phyloP scores from a whole-genome alignment of 306 rosid genomes.

The Vigna trinervia region DNA sequence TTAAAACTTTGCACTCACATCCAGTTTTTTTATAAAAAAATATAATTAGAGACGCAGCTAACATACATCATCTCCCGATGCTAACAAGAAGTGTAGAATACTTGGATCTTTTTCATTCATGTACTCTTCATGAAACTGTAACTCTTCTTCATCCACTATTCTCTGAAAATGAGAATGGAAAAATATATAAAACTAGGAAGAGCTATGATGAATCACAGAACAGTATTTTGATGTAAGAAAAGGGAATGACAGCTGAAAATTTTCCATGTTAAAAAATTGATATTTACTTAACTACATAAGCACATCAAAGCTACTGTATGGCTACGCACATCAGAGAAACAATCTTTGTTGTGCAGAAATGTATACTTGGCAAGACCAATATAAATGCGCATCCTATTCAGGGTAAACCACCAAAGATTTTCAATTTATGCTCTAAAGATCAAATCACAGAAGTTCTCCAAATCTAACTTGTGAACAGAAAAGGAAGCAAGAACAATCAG shows the following conservation, averaged over 20 bases:
- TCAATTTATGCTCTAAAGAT: not conserved
- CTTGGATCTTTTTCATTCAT: conserved; percentile 97
- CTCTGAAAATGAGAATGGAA: conserved; percentile 63
- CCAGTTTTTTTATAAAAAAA: conserved; percentile 36
- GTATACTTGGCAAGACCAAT: not conserved
- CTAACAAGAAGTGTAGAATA: conserved; percentile 93
- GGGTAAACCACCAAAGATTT: not conserved
- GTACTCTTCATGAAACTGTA: conserved; percentile 96
- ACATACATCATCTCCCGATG: conserved; percentile 94
- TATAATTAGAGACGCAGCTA: conserved; percentile 33
- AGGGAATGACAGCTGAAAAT: conserved; percentile 21
- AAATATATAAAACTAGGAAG: conserved; percentile 13
- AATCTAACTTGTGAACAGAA: conserved; percentile 11
- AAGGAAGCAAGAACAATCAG: conserved; percentile 23
- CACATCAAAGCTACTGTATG: conserved; percentile 24
- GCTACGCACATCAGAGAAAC: conserved; percentile 23
- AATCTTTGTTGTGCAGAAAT: conserved; percentile 17
- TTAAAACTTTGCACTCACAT: conserved; percentile 28
- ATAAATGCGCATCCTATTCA: conserved; percentile 1
- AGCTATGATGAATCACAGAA: conserved; percentile 42
- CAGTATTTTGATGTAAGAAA: conserved; percentile 19
- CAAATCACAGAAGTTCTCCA: not conserved
- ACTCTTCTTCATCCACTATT: conserved; percentile 97
- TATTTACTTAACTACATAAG: conserved; percentile 10
- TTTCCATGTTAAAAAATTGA: not conserved